A percentile compares a stretch with the other conserved stretches of the same genome.
These are phyloP conservation scores for Tilletia walkeri DNA, from an alignment of 1,284 basidiomycete genomes.

Conservation along the genomic window DNA sequence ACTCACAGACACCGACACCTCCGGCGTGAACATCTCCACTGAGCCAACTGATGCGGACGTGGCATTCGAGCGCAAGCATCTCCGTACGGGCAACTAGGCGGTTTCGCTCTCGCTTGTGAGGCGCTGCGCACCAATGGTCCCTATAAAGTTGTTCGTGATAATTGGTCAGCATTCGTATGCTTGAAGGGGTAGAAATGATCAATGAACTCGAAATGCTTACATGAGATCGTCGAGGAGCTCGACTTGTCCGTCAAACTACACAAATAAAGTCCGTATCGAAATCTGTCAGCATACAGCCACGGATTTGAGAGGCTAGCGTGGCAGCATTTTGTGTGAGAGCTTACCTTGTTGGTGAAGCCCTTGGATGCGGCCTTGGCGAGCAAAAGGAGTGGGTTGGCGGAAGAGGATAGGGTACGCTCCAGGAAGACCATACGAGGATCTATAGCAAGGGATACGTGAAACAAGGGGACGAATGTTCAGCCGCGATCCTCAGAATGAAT, in stretches of 20 bases:
- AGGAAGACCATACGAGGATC: slow-evolving; percentile 54
- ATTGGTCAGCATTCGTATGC: slow-evolving; percentile 37
- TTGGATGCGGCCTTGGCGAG: slow-evolving; percentile 45
- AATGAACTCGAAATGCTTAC: not conserved
- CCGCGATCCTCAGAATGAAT: not conserved
- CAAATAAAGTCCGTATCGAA: not conserved
- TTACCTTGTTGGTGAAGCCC: slow-evolving; percentile 46
- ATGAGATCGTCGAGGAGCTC: slow-evolving; percentile 55
- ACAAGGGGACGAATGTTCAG: not conserved
- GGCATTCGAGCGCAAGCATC: slow-evolving; percentile 42
- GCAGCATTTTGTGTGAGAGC: not conserved
- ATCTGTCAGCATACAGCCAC: not conserved
- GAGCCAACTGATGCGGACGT: slow-evolving; percentile 47
- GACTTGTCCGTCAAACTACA: slow-evolving; percentile 51
- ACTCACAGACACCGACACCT: slow-evolving; percentile 37
- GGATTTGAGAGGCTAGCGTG: not conserved
- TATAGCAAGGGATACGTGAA: not conserved
- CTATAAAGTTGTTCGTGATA: slow-evolving; percentile 9
- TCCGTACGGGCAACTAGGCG: slow-evolving; percentile 70
- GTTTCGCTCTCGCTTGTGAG: slow-evolving; percentile 79
- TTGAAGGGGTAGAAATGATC: not conserved
- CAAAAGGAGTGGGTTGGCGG: slow-evolving; percentile 48
- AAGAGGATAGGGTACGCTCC: slow-evolving; percentile 44
- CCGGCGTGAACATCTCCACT: slow-evolving; percentile 53
- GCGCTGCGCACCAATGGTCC: slow-evolving; percentile 70